These are phyloP conservation scores for Hyphodiscus hymeniophilus DNA, from an alignment of 495 filamentous ascomycete species.

Conservation along the genomic window DNA sequence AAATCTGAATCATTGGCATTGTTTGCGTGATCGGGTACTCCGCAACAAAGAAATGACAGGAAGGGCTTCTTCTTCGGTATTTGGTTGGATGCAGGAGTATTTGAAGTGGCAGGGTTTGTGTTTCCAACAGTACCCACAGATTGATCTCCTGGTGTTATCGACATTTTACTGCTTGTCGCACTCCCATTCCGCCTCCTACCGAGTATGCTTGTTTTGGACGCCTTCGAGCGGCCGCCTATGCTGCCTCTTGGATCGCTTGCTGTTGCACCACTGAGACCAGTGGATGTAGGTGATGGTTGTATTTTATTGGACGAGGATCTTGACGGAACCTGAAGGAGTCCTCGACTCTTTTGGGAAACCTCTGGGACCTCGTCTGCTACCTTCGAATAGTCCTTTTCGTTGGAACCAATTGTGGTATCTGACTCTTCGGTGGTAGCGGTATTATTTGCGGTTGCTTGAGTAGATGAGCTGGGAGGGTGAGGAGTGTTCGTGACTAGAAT, in stretches of 20 bases:
- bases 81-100: conserved; percentile 39
- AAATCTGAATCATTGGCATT: conserved; percentile 50
- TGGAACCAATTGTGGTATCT: conserved; percentile 27
- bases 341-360: conserved; percentile 43
- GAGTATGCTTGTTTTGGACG: conserved; percentile 63
- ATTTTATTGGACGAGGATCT: conserved; percentile 62
- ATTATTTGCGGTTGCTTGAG: conserved; percentile 26
- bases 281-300: conserved; percentile 51
- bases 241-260: conserved; percentile 53
- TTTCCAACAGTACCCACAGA: conserved; percentile 33
- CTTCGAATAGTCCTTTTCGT: conserved; percentile 36
- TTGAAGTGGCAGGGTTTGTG: conserved; percentile 23
- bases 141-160: conserved; percentile 36
- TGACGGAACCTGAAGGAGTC: conserved; percentile 57
- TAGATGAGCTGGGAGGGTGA: conserved; percentile 22
- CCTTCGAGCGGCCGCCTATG: conserved; percentile 48
- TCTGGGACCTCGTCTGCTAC: conserved; percentile 32
- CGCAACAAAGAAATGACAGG: conserved; percentile 75
- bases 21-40: conserved; percentile 55
- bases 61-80: conserved; percentile 58
- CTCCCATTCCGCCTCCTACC: conserved; percentile 61
- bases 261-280: conserved; percentile 57
- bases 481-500: conserved; percentile 18
- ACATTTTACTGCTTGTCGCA: conserved; percentile 52
- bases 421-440: conserved; percentile 31